A percentile compares a stretch with the other conserved stretches of the same genome.
phyloP scores from a whole-genome alignment of 176 grass and related monocot species.

The Chloris gayana region DNA sequence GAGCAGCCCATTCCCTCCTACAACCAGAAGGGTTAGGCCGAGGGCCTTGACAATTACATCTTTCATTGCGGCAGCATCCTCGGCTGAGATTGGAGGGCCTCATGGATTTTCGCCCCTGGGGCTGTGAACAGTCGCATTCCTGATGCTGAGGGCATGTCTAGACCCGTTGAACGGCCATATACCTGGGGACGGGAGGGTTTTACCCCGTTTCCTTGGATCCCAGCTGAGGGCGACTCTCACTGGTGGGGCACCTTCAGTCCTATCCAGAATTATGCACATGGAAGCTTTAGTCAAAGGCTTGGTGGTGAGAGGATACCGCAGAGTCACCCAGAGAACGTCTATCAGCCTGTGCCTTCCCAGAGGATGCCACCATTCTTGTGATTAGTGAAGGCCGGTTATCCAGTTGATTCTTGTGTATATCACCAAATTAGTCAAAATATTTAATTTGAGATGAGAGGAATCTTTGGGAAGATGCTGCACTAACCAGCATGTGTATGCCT shows the following conservation, averaged over 20 bases:
- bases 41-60: slow-evolving; percentile 75
- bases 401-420: slow-evolving; percentile 41
- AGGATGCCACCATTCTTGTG: slow-evolving; percentile 73
- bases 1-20: slow-evolving; percentile 50
- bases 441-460: slow-evolving; percentile 26
- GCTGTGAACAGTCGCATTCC: slow-evolving; percentile 49
- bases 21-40: slow-evolving; percentile 69
- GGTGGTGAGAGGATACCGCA: slow-evolving; percentile 49
- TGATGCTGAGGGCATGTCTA: slow-evolving; percentile 54
- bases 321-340: slow-evolving; percentile 54
- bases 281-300: slow-evolving; percentile 56
- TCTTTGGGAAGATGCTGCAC: not conserved
- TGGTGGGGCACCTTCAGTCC: slow-evolving; percentile 82
- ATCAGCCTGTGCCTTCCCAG: slow-evolving; percentile 52
- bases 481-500: not conserved
- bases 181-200: slow-evolving; percentile 60
- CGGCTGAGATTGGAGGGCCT: slow-evolving; percentile 54
- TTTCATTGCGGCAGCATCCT: slow-evolving; percentile 63
- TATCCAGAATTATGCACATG: slow-evolving; percentile 58
- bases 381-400: slow-evolving; percentile 41
- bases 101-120: slow-evolving; percentile 62
- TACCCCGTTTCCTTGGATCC: slow-evolving; percentile 57
- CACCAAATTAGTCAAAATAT: slow-evolving; percentile 27
- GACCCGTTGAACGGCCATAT: slow-evolving; percentile 54
- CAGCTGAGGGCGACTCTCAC: slow-evolving; percentile 61